phyloP scores from a whole-genome alignment of 2,329 filamentous ascomycete genomes.

The Colletotrichum euphorbiae region DNA sequence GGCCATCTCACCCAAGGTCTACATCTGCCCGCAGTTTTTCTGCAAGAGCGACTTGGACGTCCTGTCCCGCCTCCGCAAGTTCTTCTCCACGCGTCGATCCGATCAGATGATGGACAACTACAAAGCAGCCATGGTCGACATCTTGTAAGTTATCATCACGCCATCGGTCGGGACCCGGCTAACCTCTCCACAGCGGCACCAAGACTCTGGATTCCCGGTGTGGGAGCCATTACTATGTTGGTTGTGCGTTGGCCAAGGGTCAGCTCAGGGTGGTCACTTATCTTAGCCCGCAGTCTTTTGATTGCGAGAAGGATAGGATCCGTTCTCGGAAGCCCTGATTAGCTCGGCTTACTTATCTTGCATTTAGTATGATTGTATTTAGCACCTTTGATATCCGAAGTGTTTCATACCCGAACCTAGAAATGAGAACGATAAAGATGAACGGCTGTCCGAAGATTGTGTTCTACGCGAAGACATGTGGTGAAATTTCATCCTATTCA shows the following conservation, averaged over 20 bases:
- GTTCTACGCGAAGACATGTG: too few species aligned
- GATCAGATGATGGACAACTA: slow-evolving; percentile 38
- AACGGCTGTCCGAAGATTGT: too few species aligned
- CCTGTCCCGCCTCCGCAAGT: slow-evolving; percentile 27
- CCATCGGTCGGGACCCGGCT: not conserved
- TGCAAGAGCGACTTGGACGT: slow-evolving; percentile 30
- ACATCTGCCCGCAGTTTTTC: slow-evolving; percentile 34
- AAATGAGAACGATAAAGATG: too few species aligned
- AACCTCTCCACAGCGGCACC: slow-evolving; percentile 7
- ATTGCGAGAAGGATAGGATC: slow-evolving; percentile 33
- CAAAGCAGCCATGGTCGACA: slow-evolving; percentile 30
- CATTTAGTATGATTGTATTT: not conserved
- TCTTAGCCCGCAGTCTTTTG: slow-evolving; percentile 34
- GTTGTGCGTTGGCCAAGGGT: slow-evolving; percentile 32
- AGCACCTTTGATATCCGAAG: not conserved
- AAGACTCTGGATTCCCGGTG: slow-evolving; percentile 33
- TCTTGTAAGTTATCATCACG: slow-evolving; percentile 23
- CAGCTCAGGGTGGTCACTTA: slow-evolving; percentile 36
- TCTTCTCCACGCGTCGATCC: slow-evolving; percentile 31
- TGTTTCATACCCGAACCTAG: too few species aligned
- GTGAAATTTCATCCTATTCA: too few species aligned
- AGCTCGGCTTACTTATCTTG: not conserved
- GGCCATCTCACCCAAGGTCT: slow-evolving; percentile 34
- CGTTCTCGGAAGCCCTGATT: not conserved
- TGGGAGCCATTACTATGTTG: slow-evolving; percentile 36